A percentile compares a stretch with the other conserved stretches of the same genome.
Evolutionary conservation across 2,329 filamentous ascomycete species (phyloP).

Genomic region (Cercospora beticola): DNA sequence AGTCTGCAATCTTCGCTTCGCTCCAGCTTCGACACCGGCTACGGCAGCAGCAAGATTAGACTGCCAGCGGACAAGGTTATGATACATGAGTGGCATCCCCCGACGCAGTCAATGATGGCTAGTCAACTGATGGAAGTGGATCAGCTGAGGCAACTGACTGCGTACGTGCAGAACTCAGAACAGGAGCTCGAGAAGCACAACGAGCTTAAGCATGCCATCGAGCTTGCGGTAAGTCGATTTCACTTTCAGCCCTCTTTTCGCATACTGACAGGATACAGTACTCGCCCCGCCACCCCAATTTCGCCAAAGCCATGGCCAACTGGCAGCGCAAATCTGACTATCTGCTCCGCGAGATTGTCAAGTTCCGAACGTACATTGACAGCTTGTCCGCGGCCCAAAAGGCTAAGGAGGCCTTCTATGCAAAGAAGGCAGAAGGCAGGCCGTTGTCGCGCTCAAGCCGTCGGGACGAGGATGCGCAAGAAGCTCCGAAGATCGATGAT

Average conservation of each 20-base stretch:
- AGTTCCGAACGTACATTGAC: slow-evolving; percentile 94
- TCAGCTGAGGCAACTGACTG: slow-evolving; percentile 71
- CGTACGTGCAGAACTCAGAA: slow-evolving; percentile 83
- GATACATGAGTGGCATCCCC: slow-evolving; percentile 86
- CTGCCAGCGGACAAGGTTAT: slow-evolving; percentile 81
- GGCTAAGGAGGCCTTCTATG: slow-evolving; percentile 65
- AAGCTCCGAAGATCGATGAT: slow-evolving; percentile 18
- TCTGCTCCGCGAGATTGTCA: slow-evolving; percentile 88
- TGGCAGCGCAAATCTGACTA: slow-evolving; percentile 97
- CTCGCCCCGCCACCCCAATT: slow-evolving; percentile 78
- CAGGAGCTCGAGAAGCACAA: slow-evolving; percentile 85
- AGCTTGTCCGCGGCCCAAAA: slow-evolving; percentile 69
- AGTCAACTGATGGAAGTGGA: slow-evolving; percentile 76
- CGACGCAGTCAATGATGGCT: slow-evolving; percentile 84
- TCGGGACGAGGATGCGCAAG: slow-evolving; percentile 18
- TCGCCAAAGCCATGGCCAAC: slow-evolving; percentile 82
- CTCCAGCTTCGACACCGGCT: slow-evolving; percentile 57
- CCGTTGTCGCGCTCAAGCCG: slow-evolving; percentile 22
- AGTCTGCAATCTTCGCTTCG: slow-evolving; percentile 55
- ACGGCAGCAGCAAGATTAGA: slow-evolving; percentile 54
- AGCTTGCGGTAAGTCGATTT: slow-evolving; percentile 64
- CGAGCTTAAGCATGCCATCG: slow-evolving; percentile 80
- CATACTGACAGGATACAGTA: slow-evolving; percentile 54
- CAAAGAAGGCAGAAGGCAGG: slow-evolving; percentile 26
- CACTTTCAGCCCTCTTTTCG: neutral